phyloP scores from a whole-genome alignment of 805 yeast species.

The Candida tammaniensis region DNA sequence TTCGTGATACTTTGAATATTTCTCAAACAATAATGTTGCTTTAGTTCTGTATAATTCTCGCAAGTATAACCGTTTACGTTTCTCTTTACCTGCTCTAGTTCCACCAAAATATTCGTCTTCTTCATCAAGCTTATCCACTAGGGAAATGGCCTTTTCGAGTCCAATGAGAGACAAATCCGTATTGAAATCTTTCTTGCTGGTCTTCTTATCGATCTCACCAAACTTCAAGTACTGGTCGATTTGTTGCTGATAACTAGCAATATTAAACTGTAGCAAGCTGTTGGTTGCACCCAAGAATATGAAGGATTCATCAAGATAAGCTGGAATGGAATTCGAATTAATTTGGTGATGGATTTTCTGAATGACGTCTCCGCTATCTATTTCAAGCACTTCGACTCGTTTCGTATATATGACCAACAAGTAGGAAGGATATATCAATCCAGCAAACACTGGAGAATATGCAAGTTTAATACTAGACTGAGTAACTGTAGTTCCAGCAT shows the following conservation, averaged over 20 bases:
- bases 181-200: constrained; percentile 21
- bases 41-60: constrained; percentile 35
- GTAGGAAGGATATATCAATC: constrained; percentile 32
- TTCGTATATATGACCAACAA: constrained; percentile 29
- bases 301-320: constrained; percentile 4
- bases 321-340: constrained; percentile 17
- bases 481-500: constrained; percentile 8
- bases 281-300: constrained; percentile 26
- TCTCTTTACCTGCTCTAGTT: constrained; percentile 15
- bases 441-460: constrained; percentile 23
- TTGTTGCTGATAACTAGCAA: constrained; percentile 28
- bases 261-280: constrained; percentile 30
- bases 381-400: constrained; percentile 33
- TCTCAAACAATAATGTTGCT: constrained; percentile 30
- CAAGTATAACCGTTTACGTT: constrained; percentile 29
- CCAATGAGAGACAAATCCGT: constrained; percentile 32
- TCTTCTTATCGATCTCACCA: constrained; percentile 15
- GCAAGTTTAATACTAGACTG: constrained; percentile 23
- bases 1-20: constrained; percentile 34
- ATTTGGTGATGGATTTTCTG: constrained; percentile 34
- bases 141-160: constrained; percentile 29
- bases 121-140: constrained; percentile 25
- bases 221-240: constrained; percentile 31
- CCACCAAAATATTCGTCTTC: constrained; percentile 24
- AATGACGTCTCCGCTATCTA: constrained; percentile 31